Base-by-base conservation (phyloP, 2,329 filamentous ascomycete genomes). In the Aureobasidium sp. region DNA sequence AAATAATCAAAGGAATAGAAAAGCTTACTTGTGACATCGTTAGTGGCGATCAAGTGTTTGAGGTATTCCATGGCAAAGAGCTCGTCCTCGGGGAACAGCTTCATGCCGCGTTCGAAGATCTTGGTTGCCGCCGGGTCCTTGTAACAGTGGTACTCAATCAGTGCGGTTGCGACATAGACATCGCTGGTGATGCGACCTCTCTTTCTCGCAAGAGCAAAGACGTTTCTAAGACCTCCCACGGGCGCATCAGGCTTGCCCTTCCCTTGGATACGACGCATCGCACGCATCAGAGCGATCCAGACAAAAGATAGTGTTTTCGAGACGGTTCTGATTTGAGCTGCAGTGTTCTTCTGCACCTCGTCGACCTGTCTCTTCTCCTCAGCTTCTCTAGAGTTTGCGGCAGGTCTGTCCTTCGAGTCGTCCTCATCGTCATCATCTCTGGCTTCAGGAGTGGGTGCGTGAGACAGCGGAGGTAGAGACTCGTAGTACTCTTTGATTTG, bases 111-210 rank as follows among this genome's bases (percentile, higher is more conserved):
- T 72, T 99, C 94, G 67, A 97, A 96, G 64, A 99, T 97, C 76
- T 94, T 97, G 47, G 89, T 90, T 1, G 92, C 93, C 0, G 94
- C 90, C 0, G 87, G 84, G 69, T 97, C 94, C 70, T 96, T 94
- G 75, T 99, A 99, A 67, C 95, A 95, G 68, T 96, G 87, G 71
- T 94, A 93, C 73, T 99, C 94, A 70, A 99, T 89, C 63, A 96
- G 81, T 17, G 95, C 94, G 67, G 91, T 91, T 0, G 91, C 91
- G 60, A 97, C 89, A 71, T 99, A 99, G 6, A 97, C 90, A 72
- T 97, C 94, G 68, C 91, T 96, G 8, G 91, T 94, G 49, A 99
- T 83, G 59, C 91, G 88, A 19, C 94, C 95, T 66, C 87, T 86
- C 69, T 89, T 88, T 37, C 94, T 85, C 52, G 94, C 92, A 73